phyloP scores from a whole-genome alignment of 108 stramenopile species.

The Ochromonas danica region DNA sequence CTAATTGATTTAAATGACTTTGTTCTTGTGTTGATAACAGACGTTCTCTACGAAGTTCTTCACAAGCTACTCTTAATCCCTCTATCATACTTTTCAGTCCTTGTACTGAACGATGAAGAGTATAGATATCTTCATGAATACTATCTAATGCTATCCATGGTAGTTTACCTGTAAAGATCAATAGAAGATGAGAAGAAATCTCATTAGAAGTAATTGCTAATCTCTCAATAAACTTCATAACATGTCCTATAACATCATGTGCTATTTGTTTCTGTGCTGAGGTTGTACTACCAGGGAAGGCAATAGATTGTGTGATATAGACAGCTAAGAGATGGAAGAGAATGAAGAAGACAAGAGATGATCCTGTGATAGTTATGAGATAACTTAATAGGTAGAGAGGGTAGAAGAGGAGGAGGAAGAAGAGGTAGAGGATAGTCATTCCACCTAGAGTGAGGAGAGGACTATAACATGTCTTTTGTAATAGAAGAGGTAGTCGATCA shows the following conservation, averaged over 20 bases:
- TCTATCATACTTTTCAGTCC: too few relatives aligned
- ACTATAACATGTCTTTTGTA: not conserved
- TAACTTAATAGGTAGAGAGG: not conserved
- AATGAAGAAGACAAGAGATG: not conserved
- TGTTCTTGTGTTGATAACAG: too few relatives aligned
- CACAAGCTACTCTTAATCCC: too few relatives aligned
- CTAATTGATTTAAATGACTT: not conserved
- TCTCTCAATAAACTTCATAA: not conserved
- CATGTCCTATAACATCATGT: not conserved
- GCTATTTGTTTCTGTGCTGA: not conserved
- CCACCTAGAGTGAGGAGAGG: not conserved
- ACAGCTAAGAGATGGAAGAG: not conserved
- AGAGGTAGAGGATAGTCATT: not conserved
- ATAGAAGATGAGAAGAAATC: not conserved
- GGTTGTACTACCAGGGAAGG: conserved; percentile 7
- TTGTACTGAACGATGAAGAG: too few relatives aligned
- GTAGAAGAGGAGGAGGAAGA: not conserved
- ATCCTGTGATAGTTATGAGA: not conserved
- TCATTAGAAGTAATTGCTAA: not conserved
- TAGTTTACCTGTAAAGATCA: not conserved
- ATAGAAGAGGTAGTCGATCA: not conserved
- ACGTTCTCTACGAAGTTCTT: too few relatives aligned
- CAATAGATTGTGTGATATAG: not conserved
- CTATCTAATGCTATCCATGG: not conserved
- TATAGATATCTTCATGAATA: too few relatives aligned